A percentile compares a stretch with the other conserved stretches of the same genome.
Conservation (phyloP, 768 basidiomycete genomes). For the Pisolithus orientalis region DNA sequence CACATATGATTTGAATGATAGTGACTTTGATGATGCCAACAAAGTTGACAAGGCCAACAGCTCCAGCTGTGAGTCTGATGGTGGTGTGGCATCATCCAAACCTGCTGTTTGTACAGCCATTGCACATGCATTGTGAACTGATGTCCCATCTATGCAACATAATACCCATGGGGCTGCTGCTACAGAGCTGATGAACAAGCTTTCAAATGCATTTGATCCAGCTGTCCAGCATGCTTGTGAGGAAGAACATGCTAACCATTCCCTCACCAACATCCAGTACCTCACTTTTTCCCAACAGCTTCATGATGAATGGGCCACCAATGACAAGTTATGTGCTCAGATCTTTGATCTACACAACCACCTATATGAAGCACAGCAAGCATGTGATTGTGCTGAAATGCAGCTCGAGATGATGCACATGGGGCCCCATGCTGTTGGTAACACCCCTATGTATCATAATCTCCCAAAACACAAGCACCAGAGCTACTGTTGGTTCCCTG, state of each 20-base stretch:
- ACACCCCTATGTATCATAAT: neutral
- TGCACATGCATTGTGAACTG: neutral
- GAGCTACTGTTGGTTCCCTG: neutral
- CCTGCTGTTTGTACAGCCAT: neutral
- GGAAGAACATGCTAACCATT: slow-evolving; percentile 13
- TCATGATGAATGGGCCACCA: slow-evolving; percentile 14
- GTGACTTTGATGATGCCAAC: slow-evolving; percentile 8
- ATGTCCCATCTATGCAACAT: slow-evolving; percentile 4
- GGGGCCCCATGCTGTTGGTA: neutral
- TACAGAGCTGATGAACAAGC: slow-evolving; percentile 13
- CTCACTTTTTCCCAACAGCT: slow-evolving; percentile 21
- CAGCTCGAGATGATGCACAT: slow-evolving; percentile 8
- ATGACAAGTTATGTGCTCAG: slow-evolving; percentile 3
- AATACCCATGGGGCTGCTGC: slow-evolving; percentile 8
- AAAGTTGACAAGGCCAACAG: neutral
- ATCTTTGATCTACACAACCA: slow-evolving; percentile 9
- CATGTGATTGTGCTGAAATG: slow-evolving; percentile 13
- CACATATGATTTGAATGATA: slow-evolving; percentile 17
- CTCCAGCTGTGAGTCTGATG: neutral
- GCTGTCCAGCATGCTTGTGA: slow-evolving; percentile 15
- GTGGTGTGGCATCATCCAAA: neutral
- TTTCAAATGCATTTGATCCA: slow-evolving; percentile 23
- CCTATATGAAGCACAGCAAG: slow-evolving; percentile 9
- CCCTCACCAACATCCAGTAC: slow-evolving; percentile 22
- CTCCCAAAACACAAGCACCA: slow-evolving; percentile 1